Conservation (phyloP, 2,329 filamentous ascomycete genomes). For the Fusarium irregulare region DNA sequence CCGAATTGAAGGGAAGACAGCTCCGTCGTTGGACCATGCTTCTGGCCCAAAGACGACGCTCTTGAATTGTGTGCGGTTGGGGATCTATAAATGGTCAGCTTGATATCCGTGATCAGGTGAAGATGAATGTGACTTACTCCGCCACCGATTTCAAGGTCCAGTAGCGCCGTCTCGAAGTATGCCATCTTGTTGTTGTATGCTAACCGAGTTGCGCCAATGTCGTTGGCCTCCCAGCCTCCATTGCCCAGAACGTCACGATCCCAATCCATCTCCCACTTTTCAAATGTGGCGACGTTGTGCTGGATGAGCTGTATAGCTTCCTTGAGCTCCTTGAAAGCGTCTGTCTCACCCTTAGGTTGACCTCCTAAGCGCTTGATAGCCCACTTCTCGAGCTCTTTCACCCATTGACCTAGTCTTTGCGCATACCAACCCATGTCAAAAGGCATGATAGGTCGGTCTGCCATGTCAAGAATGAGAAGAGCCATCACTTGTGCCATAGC, state of each 20-base stretch:
- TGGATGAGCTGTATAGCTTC: slow-evolving; percentile 72
- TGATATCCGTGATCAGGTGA: neutral
- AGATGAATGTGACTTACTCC: slow-evolving; percentile 71
- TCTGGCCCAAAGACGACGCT: slow-evolving; percentile 90
- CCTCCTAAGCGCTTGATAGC: slow-evolving; percentile 50
- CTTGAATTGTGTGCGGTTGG: slow-evolving; percentile 91
- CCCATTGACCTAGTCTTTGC: slow-evolving; percentile 70
- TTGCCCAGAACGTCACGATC: slow-evolving; percentile 75
- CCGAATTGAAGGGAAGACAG: slow-evolving; percentile 76
- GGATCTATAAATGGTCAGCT: slow-evolving; percentile 66
- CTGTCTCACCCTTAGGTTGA: slow-evolving; percentile 22
- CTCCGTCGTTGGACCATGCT: slow-evolving; percentile 68
- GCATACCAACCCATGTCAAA: slow-evolving; percentile 84
- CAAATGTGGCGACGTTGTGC: slow-evolving; percentile 66
- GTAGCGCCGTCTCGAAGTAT: slow-evolving; percentile 82
- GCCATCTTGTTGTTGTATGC: slow-evolving; percentile 84
- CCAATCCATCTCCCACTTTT: slow-evolving; percentile 82
- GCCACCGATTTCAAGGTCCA: slow-evolving; percentile 78
- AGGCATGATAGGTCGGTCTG: slow-evolving; percentile 83
- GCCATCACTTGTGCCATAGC: slow-evolving; percentile 82
- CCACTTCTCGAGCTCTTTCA: slow-evolving; percentile 75
- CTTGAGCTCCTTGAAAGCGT: slow-evolving; percentile 50
- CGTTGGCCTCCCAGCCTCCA: slow-evolving; percentile 80
- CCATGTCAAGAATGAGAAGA: slow-evolving; percentile 85
- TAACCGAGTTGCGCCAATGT: slow-evolving; percentile 74